Conservation (phyloP, 768 basidiomycete species). For the Lentinula sp. region DNA sequence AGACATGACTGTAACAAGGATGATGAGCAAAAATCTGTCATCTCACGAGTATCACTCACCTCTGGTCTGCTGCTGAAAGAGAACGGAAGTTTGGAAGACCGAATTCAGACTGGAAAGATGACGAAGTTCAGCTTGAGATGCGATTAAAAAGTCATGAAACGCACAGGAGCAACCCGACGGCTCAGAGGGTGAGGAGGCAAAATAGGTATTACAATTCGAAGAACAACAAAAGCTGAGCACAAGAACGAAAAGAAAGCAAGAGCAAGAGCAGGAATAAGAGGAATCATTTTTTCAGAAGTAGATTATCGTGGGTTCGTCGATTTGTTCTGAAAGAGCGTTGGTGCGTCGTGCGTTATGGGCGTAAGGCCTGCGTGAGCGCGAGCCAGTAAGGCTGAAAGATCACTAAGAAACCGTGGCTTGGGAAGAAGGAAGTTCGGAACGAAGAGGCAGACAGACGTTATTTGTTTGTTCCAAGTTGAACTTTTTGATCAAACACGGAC, state of each 20-base stretch:
- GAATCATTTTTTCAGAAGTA: conserved; percentile 45
- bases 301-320: conserved; percentile 8
- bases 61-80: conserved; percentile 63
- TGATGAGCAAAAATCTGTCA: not conserved
- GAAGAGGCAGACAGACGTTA: conserved; percentile 1
- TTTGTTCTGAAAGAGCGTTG: conserved; percentile 38
- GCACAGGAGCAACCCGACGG: conserved; percentile 66
- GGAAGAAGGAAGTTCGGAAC: conserved; percentile 3
- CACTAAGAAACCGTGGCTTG: not conserved
- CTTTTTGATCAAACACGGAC: not conserved
- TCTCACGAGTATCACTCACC: conserved; percentile 13
- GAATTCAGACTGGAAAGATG: conserved; percentile 58
- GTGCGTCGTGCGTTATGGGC: conserved; percentile 33
- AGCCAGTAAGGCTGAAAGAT: not conserved
- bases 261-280: conserved; percentile 58
- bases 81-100: conserved; percentile 64
- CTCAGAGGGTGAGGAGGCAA: conserved; percentile 69
- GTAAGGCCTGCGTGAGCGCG: conserved; percentile 31
- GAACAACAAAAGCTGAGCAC: conserved; percentile 68
- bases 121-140: conserved; percentile 15
- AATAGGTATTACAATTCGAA: conserved; percentile 71
- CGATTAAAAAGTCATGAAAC: conserved; percentile 18
- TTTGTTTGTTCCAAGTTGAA: not conserved
- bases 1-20: conserved; percentile 40
- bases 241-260: conserved; percentile 69